Evolutionary conservation across 2,329 filamentous ascomycete genomes (phyloP).

Genomic region (Ascochyta viciae-villosae): DNA sequence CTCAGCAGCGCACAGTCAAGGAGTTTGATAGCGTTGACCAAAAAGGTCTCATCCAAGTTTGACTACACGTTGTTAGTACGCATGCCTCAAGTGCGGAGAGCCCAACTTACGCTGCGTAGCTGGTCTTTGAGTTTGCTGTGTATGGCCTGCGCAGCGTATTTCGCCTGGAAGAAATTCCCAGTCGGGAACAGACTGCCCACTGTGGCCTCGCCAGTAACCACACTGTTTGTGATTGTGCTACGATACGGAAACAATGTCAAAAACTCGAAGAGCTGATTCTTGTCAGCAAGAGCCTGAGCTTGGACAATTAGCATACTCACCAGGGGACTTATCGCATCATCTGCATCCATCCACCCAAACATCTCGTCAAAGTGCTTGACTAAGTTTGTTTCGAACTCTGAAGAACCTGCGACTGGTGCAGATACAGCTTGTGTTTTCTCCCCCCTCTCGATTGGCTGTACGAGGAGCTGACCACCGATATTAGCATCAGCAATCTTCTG

Average conservation of each 20-base stretch:
- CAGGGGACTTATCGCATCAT: slow-evolving; percentile 58
- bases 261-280: slow-evolving; percentile 43
- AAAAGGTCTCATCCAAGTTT: slow-evolving; percentile 39
- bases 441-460: slow-evolving; percentile 40
- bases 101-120: slow-evolving; percentile 35
- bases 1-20: slow-evolving; percentile 42
- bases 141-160: slow-evolving; percentile 43
- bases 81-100: background rate
- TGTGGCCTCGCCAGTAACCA: slow-evolving; percentile 32
- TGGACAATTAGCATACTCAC: slow-evolving; percentile 14
- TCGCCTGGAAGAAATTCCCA: slow-evolving; percentile 45
- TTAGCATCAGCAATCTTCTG: slow-evolving; percentile 67
- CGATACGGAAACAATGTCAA: slow-evolving; percentile 42
- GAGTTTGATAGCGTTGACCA: slow-evolving; percentile 41
- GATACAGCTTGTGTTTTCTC: slow-evolving; percentile 32
- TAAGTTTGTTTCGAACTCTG: slow-evolving; percentile 76
- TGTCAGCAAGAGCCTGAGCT: slow-evolving; percentile 18
- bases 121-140: slow-evolving; percentile 42
- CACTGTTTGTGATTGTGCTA: slow-evolving; percentile 37
- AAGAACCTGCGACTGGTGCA: slow-evolving; percentile 40
- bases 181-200: slow-evolving; percentile 42
- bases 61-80: slow-evolving; percentile 32
- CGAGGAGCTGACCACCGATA: slow-evolving; percentile 36
- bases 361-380: slow-evolving; percentile 82
- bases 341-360: slow-evolving; percentile 79